Evolutionary conservation across 371 early-diverging fungal species (phyloP), one percentile per base, ranked within the genome.

Genomic region (Caulochytrium protostelioides): DNA sequence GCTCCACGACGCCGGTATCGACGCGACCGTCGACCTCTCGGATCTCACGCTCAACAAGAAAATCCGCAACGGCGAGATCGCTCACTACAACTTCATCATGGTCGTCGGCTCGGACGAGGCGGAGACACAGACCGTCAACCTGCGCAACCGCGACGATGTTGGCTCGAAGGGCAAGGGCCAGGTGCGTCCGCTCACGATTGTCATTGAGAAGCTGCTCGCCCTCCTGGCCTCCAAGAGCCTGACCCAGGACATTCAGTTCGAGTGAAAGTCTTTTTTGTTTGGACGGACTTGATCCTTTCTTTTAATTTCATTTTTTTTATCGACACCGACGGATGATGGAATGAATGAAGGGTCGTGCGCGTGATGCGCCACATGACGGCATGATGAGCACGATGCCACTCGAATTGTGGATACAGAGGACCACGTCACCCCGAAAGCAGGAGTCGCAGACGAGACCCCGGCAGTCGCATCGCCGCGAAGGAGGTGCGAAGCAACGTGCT

Each of bases 21-120:
- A 72, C 44, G 77, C 64, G n/a, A 90, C 90, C 52, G 77, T 82
- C 14, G 92, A 95, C 56, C 44, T 74, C 28, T 58, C 69, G 34
- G 86, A 81, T 41, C 66, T 73, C 30, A 94, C 90, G 4, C 55
- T 98, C 42, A 82, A 81, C 59, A 97, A 97, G 72, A 94, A 87
- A 77, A 82, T 99, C 43, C 74, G 86, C 33, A 77, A 70, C 41
- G 81, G 80, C 27, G 65, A 83, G 48, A 60, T 74, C 26, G 62
- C 76, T 21, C 91, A 85, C 40, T 97, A 77, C 59, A 85, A 87
- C 67, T 50, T 46, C 42, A 58, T 71, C 35, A 67, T 86, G 43
- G 83, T 97, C 26, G 97, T 99, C 23, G 99, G 99, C 31, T 72
- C 66, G 21, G 81, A 87, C 51, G 99, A 99, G 57, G 64, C 64